These are phyloP conservation scores for Lichenothelia convexa DNA, from an alignment of 495 filamentous ascomycete genomes.

Conservation along the genomic window DNA sequence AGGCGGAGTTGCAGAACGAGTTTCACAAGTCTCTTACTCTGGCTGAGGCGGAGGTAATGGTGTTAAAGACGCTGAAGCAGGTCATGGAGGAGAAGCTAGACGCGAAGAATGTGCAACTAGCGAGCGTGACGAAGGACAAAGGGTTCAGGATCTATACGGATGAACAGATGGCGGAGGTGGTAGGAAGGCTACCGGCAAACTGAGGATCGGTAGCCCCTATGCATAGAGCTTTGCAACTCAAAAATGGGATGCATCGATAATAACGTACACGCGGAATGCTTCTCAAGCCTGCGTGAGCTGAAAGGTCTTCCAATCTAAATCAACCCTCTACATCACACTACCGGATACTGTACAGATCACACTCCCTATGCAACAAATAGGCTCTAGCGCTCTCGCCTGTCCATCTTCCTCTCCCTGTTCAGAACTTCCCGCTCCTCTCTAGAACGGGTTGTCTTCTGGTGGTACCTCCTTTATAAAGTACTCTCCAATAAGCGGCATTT, in stretches of 20 bases:
- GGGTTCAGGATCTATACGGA: conserved; percentile 97
- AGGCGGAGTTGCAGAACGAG: conserved; percentile 94
- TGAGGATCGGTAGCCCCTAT: conserved; percentile 7
- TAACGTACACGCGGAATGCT: too few species aligned
- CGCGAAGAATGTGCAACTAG: conserved; percentile 93
- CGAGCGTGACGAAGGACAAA: conserved; percentile 91
- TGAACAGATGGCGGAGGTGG: conserved; percentile 83
- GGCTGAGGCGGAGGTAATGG: conserved; percentile 78
- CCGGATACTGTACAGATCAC: too few species aligned
- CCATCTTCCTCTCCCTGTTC: neutral
- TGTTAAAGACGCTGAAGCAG: conserved; percentile 96
- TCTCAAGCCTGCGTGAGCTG: too few species aligned
- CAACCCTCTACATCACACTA: too few species aligned
- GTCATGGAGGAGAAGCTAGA: conserved; percentile 99
- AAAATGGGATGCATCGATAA: too few species aligned
- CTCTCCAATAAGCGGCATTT: conserved; percentile 38
- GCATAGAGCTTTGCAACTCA: neutral
- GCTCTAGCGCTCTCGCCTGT: too few species aligned
- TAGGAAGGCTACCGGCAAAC: conserved; percentile 45
- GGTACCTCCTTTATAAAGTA: conserved; percentile 40
- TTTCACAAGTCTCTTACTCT: conserved; percentile 96
- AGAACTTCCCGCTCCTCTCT: conserved; percentile 1
- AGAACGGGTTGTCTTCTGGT: conserved; percentile 43
- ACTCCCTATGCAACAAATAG: too few species aligned
- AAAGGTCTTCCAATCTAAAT: too few species aligned